A percentile compares a stretch with the other conserved stretches of the same genome.
Evolutionary conservation across 75 land plant species (phyloP).

Genomic region (Sequoiadendron giganteum): DNA sequence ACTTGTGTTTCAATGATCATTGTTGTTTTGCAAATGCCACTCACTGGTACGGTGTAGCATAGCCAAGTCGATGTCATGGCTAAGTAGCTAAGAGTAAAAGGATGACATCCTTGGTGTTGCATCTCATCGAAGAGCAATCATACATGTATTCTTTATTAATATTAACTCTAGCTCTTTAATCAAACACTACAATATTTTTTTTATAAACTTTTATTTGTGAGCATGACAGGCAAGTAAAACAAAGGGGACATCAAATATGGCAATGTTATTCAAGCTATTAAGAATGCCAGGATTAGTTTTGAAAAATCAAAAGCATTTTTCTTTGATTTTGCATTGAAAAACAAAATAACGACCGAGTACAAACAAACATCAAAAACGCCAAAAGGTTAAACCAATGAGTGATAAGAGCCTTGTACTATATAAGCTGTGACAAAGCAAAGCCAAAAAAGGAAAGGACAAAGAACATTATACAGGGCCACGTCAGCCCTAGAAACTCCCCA

Average conservation of each 20-base stretch:
- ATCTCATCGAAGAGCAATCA: background rate
- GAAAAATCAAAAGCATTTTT: background rate
- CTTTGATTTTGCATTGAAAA: background rate
- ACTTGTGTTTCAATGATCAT: background rate
- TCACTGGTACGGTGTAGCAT: background rate
- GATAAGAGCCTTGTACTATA: too few species aligned
- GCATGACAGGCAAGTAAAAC: background rate
- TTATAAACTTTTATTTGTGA: background rate
- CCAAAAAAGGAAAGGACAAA: too few species aligned
- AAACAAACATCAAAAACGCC: too few species aligned
- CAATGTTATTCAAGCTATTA: background rate
- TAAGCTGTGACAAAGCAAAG: too few species aligned
- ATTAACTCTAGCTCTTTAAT: background rate
- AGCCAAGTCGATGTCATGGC: background rate
- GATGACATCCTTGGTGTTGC: background rate
- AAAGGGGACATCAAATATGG: background rate
- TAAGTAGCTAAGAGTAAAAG: background rate
- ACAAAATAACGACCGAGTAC: too few species aligned
- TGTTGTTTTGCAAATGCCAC: background rate
- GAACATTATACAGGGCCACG: too few species aligned
- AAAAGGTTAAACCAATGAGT: too few species aligned
- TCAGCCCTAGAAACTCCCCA: too few species aligned
- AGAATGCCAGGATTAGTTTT: background rate
- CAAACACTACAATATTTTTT: background rate
- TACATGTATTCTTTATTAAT: background rate